phyloP scores from a whole-genome alignment of 768 basidiomycete species.

The Tricholoma bakamatsutake region DNA sequence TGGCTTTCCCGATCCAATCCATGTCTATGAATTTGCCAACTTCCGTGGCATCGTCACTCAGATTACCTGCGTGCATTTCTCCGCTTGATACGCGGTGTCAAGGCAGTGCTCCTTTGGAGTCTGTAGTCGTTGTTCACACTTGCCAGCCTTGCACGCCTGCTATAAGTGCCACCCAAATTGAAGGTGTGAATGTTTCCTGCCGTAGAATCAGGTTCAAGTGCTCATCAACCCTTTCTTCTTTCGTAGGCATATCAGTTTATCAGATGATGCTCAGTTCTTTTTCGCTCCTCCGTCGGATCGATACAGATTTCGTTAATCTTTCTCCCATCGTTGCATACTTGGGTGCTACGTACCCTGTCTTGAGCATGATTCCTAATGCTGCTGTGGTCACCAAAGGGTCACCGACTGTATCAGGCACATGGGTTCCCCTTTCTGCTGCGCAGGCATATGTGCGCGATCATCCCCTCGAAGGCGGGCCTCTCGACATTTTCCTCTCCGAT shows the following conservation, averaged over 20 bases:
- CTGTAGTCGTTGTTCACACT: slow-evolving; percentile 52
- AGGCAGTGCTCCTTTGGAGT: slow-evolving; percentile 22
- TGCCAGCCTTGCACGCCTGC: slow-evolving; percentile 57
- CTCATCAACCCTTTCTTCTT: slow-evolving; percentile 5
- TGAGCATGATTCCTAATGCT: slow-evolving; percentile 39
- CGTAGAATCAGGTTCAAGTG: slow-evolving; percentile 8
- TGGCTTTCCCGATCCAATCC: slow-evolving; percentile 35
- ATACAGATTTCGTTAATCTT: slow-evolving; percentile 75
- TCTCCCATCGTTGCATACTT: slow-evolving; percentile 48
- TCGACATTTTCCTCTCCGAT: slow-evolving; percentile 58
- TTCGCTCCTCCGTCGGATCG: slow-evolving; percentile 63
- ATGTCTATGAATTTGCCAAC: slow-evolving; percentile 34
- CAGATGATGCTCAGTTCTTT: slow-evolving; percentile 55
- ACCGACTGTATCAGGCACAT: slow-evolving; percentile 50
- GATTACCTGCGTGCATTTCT: slow-evolving; percentile 30
- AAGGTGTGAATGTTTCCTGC: slow-evolving; percentile 43
- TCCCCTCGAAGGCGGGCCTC: slow-evolving; percentile 26
- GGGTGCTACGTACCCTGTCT: slow-evolving; percentile 31
- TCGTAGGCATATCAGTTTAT: slow-evolving; percentile 66
- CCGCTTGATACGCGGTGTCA: slow-evolving; percentile 34
- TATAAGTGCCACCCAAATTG: slow-evolving; percentile 62
- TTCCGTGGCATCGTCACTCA: slow-evolving; percentile 23
- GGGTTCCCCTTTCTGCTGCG: slow-evolving; percentile 61
- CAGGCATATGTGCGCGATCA: slow-evolving; percentile 48
- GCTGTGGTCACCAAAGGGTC: slow-evolving; percentile 49